Base-by-base conservation (phyloP, 441 rosid genomes). In the Isatis lusitanica region DNA sequence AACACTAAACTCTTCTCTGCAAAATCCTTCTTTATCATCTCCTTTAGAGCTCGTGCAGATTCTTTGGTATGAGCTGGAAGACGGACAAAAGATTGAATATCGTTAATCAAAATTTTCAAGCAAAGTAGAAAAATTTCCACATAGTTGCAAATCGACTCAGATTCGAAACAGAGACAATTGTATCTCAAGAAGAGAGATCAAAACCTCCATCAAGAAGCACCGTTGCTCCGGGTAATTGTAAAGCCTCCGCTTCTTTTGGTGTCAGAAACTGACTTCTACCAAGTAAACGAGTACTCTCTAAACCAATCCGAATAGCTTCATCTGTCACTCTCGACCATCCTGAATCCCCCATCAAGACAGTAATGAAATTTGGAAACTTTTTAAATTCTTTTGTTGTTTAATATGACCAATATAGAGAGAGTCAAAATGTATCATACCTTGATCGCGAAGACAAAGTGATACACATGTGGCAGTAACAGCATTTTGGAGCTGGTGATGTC, bases 401-500 rank as follows among this genome's bases (percentile, higher is more conserved):
- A 28, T 58, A 47, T 38, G 40, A 39, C 28, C 58, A 64, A 15
- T 2, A 58, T 15, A 43, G 33, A 53, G 58, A 44, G 21, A 62
- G 11, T 15, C 15, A 51, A 57, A 75, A 70, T 50, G 31, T 7
- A 33, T 53, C 56, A 59, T 60, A 91, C 97, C 99, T 77, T 87
- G 88, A 55, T 81, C 66, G 4, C 87, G 87, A 38, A 94, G 96
- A 80, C 90, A 88, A 42, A 94, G 89, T 18, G 89, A 89, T 0
- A 83, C 75, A 18, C 90, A 92, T 64, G 89, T 74, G 55, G 99
- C 99, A 35, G 93, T 89, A 18, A 79, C 81, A n/a, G 97, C 99
- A 79, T 94, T 94, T 33, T 83, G 97, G 73, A 94, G 90, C 84
- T 94, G 98, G 82, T 94, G 99, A 69, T 68, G 79, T 79, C 99